Evolutionary conservation across 441 rosid species (phyloP).

Genomic region (Sinapis alba): DNA sequence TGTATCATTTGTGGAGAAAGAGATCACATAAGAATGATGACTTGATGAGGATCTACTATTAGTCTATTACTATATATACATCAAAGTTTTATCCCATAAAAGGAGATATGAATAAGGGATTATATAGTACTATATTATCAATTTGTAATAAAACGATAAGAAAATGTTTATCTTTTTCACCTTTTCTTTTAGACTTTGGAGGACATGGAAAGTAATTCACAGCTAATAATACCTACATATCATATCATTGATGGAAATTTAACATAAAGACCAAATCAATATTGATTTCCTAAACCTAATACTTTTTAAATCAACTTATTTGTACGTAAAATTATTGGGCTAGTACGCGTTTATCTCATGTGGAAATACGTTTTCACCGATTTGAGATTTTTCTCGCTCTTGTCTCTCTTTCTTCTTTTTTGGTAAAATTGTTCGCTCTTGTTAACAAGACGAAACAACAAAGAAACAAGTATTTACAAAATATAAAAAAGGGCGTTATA

Average conservation of each 20-base stretch:
- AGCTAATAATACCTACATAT: conserved; percentile 22
- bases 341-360: background rate
- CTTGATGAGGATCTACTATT: conserved; percentile 1
- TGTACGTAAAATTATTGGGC: background rate
- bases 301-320: background rate
- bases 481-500: background rate
- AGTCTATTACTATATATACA: background rate
- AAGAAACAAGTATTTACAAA: background rate
- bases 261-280: background rate
- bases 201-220: conserved; percentile 9
- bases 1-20: background rate
- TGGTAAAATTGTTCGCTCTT: background rate
- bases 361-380: background rate
- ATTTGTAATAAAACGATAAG: background rate
- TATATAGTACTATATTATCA: background rate
- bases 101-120: conserved; percentile 16
- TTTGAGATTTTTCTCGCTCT: background rate
- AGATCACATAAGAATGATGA: conserved; percentile 24
- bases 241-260: conserved; percentile 10
- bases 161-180: background rate
- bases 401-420: background rate
- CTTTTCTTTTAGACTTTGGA: conserved; percentile 21
- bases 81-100: background rate
- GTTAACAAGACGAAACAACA: background rate
- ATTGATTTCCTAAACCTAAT: background rate